A percentile compares a stretch with the other conserved stretches of the same genome.
phyloP scores from a whole-genome alignment of 2,329 filamentous ascomycete species.

The Pseudopithomyces chartarum region DNA sequence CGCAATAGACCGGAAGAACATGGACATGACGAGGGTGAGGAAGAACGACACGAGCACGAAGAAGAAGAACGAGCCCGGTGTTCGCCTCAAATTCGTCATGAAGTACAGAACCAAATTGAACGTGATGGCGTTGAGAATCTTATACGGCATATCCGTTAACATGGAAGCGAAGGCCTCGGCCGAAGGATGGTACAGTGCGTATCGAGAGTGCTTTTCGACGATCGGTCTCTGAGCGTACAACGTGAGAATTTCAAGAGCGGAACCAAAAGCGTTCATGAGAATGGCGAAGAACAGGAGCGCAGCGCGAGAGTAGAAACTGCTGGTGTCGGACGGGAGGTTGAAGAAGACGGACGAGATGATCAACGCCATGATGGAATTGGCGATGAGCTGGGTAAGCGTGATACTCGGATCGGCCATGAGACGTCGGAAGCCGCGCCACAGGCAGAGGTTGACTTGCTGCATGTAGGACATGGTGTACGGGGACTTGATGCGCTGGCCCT shows the following conservation, averaged over 20 bases:
- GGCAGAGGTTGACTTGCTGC: constrained; percentile 78
- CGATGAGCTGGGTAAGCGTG: constrained; percentile 69
- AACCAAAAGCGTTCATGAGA: constrained; percentile 82
- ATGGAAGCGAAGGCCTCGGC: constrained; percentile 88
- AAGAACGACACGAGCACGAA: constrained; percentile 78
- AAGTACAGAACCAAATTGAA: constrained; percentile 88
- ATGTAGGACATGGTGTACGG: constrained; percentile 80
- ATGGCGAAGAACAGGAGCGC: constrained; percentile 86
- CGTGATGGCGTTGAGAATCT: constrained; percentile 71
- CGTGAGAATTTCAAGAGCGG: constrained; percentile 81
- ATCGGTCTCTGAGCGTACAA: constrained; percentile 89
- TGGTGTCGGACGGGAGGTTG: constrained; percentile 68
- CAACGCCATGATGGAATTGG: constrained; percentile 76
- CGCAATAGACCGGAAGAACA: constrained; percentile 84
- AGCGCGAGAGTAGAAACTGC: constrained; percentile 78
- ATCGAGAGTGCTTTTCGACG: constrained; percentile 86
- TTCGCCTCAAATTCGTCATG: constrained; percentile 78
- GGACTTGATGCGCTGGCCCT: constrained; percentile 65
- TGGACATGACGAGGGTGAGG: constrained; percentile 78
- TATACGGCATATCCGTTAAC: constrained; percentile 84
- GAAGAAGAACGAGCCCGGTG: constrained; percentile 80
- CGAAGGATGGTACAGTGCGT: constrained; percentile 87
- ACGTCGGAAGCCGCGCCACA: constrained; percentile 80
- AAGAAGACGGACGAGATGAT: constrained; percentile 83
- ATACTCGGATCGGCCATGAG: constrained; percentile 77